Percentiles rank a stretch among this genome's conserved stretches.
Conservation (phyloP, 2,329 filamentous ascomycete genomes). For the Madurella mycetomatis region DNA sequence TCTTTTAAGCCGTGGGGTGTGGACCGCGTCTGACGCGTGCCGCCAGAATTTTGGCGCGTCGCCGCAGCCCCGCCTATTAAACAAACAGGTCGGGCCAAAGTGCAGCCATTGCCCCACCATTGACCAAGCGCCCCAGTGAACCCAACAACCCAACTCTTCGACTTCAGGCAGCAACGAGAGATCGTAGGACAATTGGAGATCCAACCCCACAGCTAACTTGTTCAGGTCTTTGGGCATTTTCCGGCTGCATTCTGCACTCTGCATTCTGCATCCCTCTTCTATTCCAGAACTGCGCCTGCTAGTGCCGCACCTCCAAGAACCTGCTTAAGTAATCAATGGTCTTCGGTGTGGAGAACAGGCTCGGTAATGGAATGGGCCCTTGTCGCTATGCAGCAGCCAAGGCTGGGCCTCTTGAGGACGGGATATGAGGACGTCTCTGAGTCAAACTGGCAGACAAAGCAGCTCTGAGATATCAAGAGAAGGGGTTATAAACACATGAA, state of each 20-base stretch:
- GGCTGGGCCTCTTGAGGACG: slow-evolving; percentile 14
- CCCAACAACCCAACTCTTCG: too few relatives aligned
- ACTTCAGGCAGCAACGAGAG: slow-evolving; percentile 10
- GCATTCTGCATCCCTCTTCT: too few relatives aligned
- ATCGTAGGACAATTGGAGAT: not conserved
- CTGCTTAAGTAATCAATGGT: too few relatives aligned
- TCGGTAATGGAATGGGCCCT: not conserved
- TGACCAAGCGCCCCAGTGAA: too few relatives aligned
- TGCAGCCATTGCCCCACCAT: slow-evolving; percentile 7
- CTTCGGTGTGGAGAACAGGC: too few relatives aligned
- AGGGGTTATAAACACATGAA: slow-evolving; percentile 3
- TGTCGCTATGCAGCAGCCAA: not conserved
- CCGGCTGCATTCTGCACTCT: too few relatives aligned
- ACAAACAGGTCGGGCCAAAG: slow-evolving; percentile 20
- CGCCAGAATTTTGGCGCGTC: slow-evolving; percentile 22
- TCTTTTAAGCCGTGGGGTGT: slow-evolving; percentile 22
- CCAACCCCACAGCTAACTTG: too few relatives aligned
- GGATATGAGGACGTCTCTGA: slow-evolving; percentile 15
- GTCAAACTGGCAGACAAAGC: not conserved
- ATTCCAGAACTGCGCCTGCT: too few relatives aligned
- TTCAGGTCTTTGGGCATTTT: too few relatives aligned
- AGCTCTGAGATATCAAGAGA: not conserved
- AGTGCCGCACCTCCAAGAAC: too few relatives aligned
- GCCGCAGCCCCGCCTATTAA: slow-evolving; percentile 23
- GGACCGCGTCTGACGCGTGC: slow-evolving; percentile 25